A percentile compares a stretch with the other conserved stretches of the same genome.
These are phyloP conservation scores for Cercis canadensis DNA, from an alignment of 306 rosid species.

Conservation along the genomic window DNA sequence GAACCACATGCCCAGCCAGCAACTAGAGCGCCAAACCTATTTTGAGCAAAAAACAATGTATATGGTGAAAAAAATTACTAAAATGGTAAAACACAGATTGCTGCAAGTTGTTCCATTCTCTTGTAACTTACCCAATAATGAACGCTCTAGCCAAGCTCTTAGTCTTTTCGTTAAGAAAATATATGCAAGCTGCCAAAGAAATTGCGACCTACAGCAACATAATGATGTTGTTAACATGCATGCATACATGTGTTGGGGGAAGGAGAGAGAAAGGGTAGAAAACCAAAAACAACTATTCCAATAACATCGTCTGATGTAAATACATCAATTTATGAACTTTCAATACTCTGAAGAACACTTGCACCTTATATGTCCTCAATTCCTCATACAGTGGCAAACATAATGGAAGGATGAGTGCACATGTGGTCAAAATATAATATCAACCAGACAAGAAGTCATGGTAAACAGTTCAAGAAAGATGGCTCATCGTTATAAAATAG, in stretches of 20 bases:
- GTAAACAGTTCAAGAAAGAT: too few species aligned
- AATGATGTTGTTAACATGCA: constrained; percentile 19
- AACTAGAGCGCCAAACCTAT: constrained; percentile 88
- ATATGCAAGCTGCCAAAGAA: constrained; percentile 94
- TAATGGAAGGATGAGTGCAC: constrained; percentile 6
- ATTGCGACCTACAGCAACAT: constrained; percentile 77
- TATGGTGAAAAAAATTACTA: constrained; percentile 14
- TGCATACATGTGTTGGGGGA: neutral
- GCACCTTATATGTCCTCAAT: constrained; percentile 20
- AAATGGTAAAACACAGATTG: neutral
- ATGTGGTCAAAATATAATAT: constrained; percentile 1
- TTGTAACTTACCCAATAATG: constrained; percentile 70
- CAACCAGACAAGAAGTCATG: neutral
- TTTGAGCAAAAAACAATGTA: constrained; percentile 26
- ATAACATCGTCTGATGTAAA: too few species aligned
- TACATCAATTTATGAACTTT: constrained; percentile 17
- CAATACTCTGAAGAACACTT: too few species aligned
- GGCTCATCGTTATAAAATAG: too few species aligned
- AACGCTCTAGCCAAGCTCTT: constrained; percentile 87
- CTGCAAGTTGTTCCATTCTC: constrained; percentile 14
- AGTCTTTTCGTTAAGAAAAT: constrained; percentile 93
- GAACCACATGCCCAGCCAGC: constrained; percentile 91
- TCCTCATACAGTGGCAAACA: too few species aligned
- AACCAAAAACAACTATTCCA: too few species aligned
- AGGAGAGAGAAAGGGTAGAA: neutral